Evolutionary conservation across 1,284 basidiomycete genomes (phyloP).

Genomic region (Moesziomyces sp.): DNA sequence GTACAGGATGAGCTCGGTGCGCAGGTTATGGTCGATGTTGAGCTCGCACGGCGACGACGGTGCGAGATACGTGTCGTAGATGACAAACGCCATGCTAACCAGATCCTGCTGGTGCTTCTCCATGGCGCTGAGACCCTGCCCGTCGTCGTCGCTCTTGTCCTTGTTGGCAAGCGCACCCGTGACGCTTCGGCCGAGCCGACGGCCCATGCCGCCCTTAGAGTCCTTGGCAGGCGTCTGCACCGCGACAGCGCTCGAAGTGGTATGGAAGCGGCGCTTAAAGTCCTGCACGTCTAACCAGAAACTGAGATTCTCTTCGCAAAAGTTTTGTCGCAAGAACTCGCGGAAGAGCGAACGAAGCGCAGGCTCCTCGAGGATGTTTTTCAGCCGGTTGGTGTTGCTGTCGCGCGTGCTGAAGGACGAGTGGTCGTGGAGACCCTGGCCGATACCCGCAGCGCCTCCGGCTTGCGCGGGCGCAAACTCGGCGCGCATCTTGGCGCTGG

Average conservation of each 20-base stretch:
- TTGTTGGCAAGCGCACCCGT: constrained; percentile 65
- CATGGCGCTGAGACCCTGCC: constrained; percentile 74
- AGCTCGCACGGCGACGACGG: constrained; percentile 94
- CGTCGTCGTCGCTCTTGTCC: constrained; percentile 30
- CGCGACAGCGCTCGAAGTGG: constrained; percentile 88
- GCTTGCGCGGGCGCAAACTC: constrained; percentile 13
- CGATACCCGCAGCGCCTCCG: constrained; percentile 12
- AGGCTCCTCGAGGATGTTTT: constrained; percentile 92
- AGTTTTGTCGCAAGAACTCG: constrained; percentile 91
- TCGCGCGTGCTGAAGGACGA: constrained; percentile 67
- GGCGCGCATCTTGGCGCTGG: constrained; percentile 78
- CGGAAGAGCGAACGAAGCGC: constrained; percentile 88
- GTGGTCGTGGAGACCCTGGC: constrained; percentile 45
- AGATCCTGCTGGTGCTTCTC: constrained; percentile 95
- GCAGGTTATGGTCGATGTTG: constrained; percentile 96
- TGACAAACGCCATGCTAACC: constrained; percentile 91
- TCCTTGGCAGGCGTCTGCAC: constrained; percentile 62
- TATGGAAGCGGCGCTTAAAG: constrained; percentile 94
- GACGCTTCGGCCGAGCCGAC: constrained; percentile 75
- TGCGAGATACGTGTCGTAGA: constrained; percentile 93
- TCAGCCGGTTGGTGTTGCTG: constrained; percentile 91
- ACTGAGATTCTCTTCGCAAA: constrained; percentile 96
- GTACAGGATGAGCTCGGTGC: constrained; percentile 92
- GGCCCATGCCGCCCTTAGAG: constrained; percentile 34
- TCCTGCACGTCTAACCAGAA: constrained; percentile 98